These are phyloP conservation scores for Fomes fomentarius DNA, from an alignment of 1,284 basidiomycete species.

Conservation along the genomic window DNA sequence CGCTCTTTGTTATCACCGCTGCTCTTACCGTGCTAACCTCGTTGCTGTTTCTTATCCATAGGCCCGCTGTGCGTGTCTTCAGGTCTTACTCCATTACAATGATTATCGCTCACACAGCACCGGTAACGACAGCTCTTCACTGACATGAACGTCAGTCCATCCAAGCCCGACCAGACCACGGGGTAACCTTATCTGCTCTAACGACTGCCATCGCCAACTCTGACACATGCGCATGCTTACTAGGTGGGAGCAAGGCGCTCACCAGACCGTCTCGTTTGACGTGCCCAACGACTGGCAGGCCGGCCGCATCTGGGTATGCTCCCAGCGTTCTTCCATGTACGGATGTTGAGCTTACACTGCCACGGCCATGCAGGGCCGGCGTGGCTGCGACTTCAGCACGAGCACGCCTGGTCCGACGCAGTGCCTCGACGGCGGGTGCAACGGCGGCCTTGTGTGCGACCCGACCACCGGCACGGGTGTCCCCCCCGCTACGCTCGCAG, in stretches of 20 bases:
- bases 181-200: constrained; percentile 29
- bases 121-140: constrained; percentile 30
- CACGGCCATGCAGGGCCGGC: constrained; percentile 38
- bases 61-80: constrained; percentile 3
- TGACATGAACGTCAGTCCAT: constrained; percentile 32
- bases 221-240: not conserved
- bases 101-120: not conserved
- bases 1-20: not conserved
- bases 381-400: constrained; percentile 41
- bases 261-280: constrained; percentile 26
- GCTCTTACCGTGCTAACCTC: not conserved
- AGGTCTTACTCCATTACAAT: too few species aligned
- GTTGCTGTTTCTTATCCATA: not conserved
- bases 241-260: constrained; percentile 18
- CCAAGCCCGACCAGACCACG: constrained; percentile 32
- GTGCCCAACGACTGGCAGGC: constrained; percentile 39
- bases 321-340: not conserved
- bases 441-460: constrained; percentile 50
- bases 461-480: constrained; percentile 44
- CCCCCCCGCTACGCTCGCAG: constrained; percentile 48
- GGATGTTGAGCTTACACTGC: too few species aligned
- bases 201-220: not conserved
- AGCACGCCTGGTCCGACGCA: constrained; percentile 41
- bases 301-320: constrained; percentile 37
- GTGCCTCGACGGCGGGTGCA: constrained; percentile 48